Evolutionary conservation across 2,329 filamentous ascomycete species (phyloP).

Genomic region (Celoporthe dispersa): DNA sequence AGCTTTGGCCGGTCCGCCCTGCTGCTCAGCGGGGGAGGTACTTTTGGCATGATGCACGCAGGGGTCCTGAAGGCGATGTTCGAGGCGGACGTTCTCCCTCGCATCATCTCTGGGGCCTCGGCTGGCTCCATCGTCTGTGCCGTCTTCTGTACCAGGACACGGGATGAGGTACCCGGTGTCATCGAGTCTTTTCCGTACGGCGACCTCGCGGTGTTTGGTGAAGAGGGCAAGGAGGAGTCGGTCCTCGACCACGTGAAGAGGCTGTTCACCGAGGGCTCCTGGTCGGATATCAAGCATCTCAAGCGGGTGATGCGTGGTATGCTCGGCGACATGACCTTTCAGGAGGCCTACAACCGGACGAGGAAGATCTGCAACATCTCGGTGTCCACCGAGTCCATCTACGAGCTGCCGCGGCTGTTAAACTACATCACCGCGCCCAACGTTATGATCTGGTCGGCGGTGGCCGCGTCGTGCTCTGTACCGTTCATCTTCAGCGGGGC

Average conservation of each 20-base stretch:
- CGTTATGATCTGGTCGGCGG: slow-evolving; percentile 94
- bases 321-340: slow-evolving; percentile 89
- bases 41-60: slow-evolving; percentile 91
- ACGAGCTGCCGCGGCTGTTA: slow-evolving; percentile 82
- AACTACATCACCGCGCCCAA: slow-evolving; percentile 95
- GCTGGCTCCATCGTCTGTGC: slow-evolving; percentile 86
- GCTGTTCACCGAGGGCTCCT: slow-evolving; percentile 78
- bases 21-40: slow-evolving; percentile 82
- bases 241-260: slow-evolving; percentile 71
- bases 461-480: slow-evolving; percentile 93
- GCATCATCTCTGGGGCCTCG: slow-evolving; percentile 86
- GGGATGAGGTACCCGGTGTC: slow-evolving; percentile 75
- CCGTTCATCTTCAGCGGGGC: slow-evolving; percentile 83
- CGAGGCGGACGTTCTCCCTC: slow-evolving; percentile 74
- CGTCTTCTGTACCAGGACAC: slow-evolving; percentile 76
- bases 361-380: slow-evolving; percentile 91
- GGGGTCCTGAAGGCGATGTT: slow-evolving; percentile 84
- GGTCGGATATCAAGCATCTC: slow-evolving; percentile 84
- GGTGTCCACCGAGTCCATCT: slow-evolving; percentile 84
- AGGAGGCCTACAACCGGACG: slow-evolving; percentile 95
- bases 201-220: slow-evolving; percentile 81
- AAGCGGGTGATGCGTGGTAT: slow-evolving; percentile 79
- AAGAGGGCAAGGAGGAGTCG: slow-evolving; percentile 60
- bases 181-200: slow-evolving; percentile 75
- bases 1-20: slow-evolving; percentile 85